Base-by-base conservation (phyloP, 2,329 filamentous ascomycete genomes). In the Purpureocillium lavendulum region DNA sequence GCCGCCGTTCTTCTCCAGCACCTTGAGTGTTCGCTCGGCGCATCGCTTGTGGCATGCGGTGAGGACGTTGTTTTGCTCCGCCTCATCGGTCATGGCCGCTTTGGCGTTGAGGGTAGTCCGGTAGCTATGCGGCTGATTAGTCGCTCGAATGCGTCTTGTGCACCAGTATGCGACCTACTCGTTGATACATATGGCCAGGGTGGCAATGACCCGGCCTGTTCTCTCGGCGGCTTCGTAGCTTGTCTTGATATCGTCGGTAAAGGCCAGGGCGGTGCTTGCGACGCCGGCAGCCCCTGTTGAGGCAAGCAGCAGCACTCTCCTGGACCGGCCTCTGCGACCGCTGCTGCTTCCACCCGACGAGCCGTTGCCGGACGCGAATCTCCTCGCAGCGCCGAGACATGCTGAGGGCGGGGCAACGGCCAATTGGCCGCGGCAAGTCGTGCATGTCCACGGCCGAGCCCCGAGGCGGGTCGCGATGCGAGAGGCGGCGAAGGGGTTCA, bases 1-100 rank as follows among this genome's bases (percentile, higher is more conserved):
- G 21, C 90, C 94, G 18, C 94, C 92, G 61, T 96, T 97, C 70
- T 86, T 87, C 70, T 98, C 92, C 48, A 97, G 67, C 2, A 94
- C 89, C 41, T 73, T 75, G 32, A 97, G 68, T 1, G 92, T 96
- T 45, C 92, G 79, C 53, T 87, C 76, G 24, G 92, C 92, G 65
- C 92, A 98, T 61, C 92, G 77, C 59, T 94, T 84, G 62, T 98
- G 92, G 57, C 92, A 97, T 46, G 81, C 80, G 50, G 79, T 84
- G 38, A 98, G 68, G 30, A 83, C 61, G n/a, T 63, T 69, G n/a
- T 75, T 68, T 55, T 79, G 77, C 58, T 87, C 77, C 38, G 77
- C 72, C 30, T 74, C 69, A 44, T 86, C 74, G 15, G 80, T 69
- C 31, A 65, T 64, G 41, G 74, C 71, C 47, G 85, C 78, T 45